phyloP scores from a whole-genome alignment of 2,329 filamentous ascomycete species.

The Rachicladosporium sp. region DNA sequence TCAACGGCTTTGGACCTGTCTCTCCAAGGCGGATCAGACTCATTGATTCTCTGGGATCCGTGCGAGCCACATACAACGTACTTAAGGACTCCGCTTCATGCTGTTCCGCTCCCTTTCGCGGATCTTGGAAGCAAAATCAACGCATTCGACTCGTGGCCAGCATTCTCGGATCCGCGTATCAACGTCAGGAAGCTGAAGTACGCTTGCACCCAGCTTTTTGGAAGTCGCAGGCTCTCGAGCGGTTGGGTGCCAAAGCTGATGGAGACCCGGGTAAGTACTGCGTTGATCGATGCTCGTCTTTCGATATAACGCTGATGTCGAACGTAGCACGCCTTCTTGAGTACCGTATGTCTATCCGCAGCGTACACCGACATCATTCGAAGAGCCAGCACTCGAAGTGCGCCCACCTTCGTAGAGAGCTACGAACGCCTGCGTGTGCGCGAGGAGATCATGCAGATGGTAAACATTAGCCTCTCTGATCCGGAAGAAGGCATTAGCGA shows the following conservation, averaged over 20 bases:
- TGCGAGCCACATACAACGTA: too few species aligned
- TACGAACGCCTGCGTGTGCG: constrained; percentile 13
- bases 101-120: constrained; percentile 9
- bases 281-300: too few species aligned
- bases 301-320: too few species aligned
- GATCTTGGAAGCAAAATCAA: constrained; percentile 9
- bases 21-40: too few species aligned
- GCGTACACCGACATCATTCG: constrained; percentile 23
- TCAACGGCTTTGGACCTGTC: too few species aligned
- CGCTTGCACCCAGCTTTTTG: constrained; percentile 1
- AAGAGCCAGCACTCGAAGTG: constrained; percentile 4
- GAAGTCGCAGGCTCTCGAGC: constrained; percentile 10
- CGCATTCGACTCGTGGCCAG: constrained; percentile 16
- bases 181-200: constrained; percentile 18
- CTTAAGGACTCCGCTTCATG: not conserved
- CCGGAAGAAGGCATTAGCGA: constrained; percentile 15
- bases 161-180: constrained; percentile 10
- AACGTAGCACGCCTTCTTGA: constrained; percentile 17
- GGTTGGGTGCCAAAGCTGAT: constrained; percentile 10
- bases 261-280: too few species aligned
- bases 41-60: too few species aligned
- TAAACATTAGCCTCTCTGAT: constrained; percentile 18
- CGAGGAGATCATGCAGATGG: constrained; percentile 14
- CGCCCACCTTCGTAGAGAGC: constrained; percentile 7
- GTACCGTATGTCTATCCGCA: constrained; percentile 21